These are phyloP conservation scores for Penicillium cataractarum DNA, from an alignment of 495 filamentous ascomycete genomes.

Conservation along the genomic window DNA sequence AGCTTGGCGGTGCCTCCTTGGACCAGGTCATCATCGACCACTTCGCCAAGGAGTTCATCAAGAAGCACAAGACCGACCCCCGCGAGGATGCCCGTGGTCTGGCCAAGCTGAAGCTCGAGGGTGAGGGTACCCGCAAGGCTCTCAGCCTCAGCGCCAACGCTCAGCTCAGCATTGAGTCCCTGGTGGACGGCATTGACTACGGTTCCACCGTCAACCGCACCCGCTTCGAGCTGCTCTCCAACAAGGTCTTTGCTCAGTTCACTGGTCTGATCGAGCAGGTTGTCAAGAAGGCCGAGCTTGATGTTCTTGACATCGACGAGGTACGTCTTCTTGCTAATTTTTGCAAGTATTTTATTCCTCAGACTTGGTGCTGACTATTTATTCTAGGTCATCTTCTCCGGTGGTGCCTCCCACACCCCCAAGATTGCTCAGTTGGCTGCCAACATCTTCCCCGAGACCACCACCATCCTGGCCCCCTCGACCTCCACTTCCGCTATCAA, in stretches of 20 bases:
- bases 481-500: slow-evolving; percentile 80
- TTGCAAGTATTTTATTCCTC: neutral
- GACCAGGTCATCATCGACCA: slow-evolving; percentile 92
- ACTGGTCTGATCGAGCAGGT: slow-evolving; percentile 80
- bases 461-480: slow-evolving; percentile 79
- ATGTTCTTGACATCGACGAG: slow-evolving; percentile 91
- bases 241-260: slow-evolving; percentile 84
- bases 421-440: slow-evolving; percentile 78
- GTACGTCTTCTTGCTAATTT: slow-evolving; percentile 11
- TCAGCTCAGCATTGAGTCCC: slow-evolving; percentile 84
- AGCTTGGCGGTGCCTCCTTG: slow-evolving; percentile 77
- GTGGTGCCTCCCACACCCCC: slow-evolving; percentile 91
- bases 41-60: slow-evolving; percentile 97
- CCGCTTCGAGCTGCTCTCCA: slow-evolving; percentile 86
- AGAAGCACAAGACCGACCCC: slow-evolving; percentile 90
- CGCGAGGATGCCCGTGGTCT: slow-evolving; percentile 76
- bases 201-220: slow-evolving; percentile 87
- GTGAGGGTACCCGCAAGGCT: slow-evolving; percentile 87
- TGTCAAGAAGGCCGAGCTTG: slow-evolving; percentile 89
- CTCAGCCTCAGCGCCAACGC: slow-evolving; percentile 86
- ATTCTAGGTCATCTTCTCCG: slow-evolving; percentile 75
- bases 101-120: slow-evolving; percentile 91
- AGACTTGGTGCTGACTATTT: slow-evolving; percentile 26
- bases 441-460: slow-evolving; percentile 78
- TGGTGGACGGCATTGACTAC: slow-evolving; percentile 88